Evolutionary conservation across 441 rosid species (phyloP), one percentile per base, ranked within the genome.

Genomic region (Pelargonium hybrid): DNA sequence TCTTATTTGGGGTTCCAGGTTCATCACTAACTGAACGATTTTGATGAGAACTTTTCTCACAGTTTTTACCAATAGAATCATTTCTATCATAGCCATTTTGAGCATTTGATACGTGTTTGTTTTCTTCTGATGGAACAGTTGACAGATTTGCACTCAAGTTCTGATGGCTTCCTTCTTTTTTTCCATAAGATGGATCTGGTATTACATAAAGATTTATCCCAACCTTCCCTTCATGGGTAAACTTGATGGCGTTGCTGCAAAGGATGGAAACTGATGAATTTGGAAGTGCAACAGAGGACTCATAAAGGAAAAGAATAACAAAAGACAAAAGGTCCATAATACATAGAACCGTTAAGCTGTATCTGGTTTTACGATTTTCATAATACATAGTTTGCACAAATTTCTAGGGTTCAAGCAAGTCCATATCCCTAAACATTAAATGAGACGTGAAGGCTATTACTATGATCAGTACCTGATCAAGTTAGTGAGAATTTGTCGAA

Each of bases 401-500:
- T 48, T 48, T 48, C 18, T 48, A 13, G 13, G 15, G 56, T 48
- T 15, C 56, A n/a, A 47, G 54, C 2, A n/a, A 48, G 56, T 48
- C 15, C 6, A 48, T 5, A 48, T 48, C 18, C 56, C 6, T 14
- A 71, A 50, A 9, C 14, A 47, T 34, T 13, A 26, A 2, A 15
- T 8, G 11, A 18, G 18, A 15, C 56, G 1, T 50, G 1, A 11
- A 47, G n/a, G 54, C 34, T 18, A 3, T 31, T 47, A 47, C 8
- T 31, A 75, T 31, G 65, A 15, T 65, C 43, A 66, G 64, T 82
- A 93, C 98, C 97, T 88, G 77, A 92, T 87, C 85, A 94, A 82
- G 80, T 94, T 94, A 79, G 99, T 90, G 75, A 92, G 97, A 64
- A 94, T 92, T 79, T 92, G 98, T 48, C 98, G 80, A 68, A 94